Conservation (phyloP, 495 filamentous ascomycete species). For the Penicillium mononematosum region DNA sequence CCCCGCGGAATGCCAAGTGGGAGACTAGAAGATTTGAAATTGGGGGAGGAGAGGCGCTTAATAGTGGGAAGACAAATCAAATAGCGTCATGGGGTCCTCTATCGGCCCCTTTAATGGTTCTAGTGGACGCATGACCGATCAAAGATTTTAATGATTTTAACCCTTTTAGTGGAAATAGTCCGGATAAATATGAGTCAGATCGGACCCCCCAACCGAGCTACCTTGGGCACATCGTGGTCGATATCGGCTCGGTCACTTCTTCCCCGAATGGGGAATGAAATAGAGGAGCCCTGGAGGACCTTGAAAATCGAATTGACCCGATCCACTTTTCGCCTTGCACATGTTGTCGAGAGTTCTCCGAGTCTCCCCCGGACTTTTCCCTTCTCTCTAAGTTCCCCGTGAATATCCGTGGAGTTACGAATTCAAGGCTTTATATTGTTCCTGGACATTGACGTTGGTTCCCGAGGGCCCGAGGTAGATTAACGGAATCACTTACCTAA, state of each 20-base stretch:
- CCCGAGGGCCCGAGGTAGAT: slow-evolving; percentile 31
- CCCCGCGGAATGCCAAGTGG: slow-evolving; percentile 8
- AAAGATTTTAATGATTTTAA: slow-evolving; percentile 10
- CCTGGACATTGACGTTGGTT: background rate
- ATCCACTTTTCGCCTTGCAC: slow-evolving; percentile 2
- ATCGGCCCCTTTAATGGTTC: background rate
- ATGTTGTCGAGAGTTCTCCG: slow-evolving; percentile 28
- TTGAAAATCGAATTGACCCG: slow-evolving; percentile 4
- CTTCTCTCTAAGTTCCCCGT: slow-evolving; percentile 19
- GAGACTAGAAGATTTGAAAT: background rate
- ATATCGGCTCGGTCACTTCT: slow-evolving; percentile 10
- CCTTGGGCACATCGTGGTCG: background rate
- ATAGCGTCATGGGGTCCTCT: slow-evolving; percentile 7
- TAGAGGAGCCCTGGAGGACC: background rate
- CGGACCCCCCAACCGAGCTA: too few species aligned
- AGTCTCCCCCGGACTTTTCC: slow-evolving; percentile 25
- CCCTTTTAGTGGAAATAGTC: too few species aligned
- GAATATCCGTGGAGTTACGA: slow-evolving; percentile 20
- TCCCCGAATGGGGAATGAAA: slow-evolving; percentile 20
- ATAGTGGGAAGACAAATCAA: slow-evolving; percentile 2
- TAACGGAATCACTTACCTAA: slow-evolving; percentile 20
- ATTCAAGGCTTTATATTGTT: background rate
- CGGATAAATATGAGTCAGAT: too few species aligned
- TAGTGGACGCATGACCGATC: slow-evolving; percentile 24
- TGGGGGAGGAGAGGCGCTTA: background rate